Base-by-base conservation (phyloP, 306 rosid species). In the Geum urbanum region DNA sequence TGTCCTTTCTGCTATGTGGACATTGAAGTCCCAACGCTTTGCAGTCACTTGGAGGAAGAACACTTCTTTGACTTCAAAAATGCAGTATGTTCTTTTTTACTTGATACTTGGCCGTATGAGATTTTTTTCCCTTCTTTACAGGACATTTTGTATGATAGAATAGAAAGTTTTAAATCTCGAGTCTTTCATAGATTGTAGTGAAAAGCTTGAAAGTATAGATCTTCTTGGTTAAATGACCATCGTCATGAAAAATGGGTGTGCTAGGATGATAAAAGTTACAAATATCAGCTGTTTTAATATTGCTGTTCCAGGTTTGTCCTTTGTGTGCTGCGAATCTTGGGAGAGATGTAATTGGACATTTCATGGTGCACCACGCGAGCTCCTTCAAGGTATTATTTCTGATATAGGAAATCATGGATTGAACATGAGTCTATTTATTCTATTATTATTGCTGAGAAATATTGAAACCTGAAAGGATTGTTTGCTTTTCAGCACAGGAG, bases 1-100 rank as follows among this genome's bases (percentile, higher is more conserved):
- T 95, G 99, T 75, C 99, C 99, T 63, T 91, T 86, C 81, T 95
- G 99, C 75, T 86, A 86, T 75, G 79, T 86, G 68, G 97, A 91
- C 66, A 82, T 95, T 56, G 91, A 83, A 76, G 75, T 87, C 74
- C 80, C 84, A 43, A 15, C 70, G 40, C 84, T 85, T 77, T 87
- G 95, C 79, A 74, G 69, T 81, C 92, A 89, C 82, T 79, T 87
- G 75, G 88, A 89, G 80, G 89, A 88, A 66, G 96, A 94, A 63
- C 91, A 90, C 80, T 94, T 91, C 83, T 83, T 84, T 75, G 82
- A 87, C 82, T 84, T 86, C 5, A 84, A 83, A 74, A 84, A 79
- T 79, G 85, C 95, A 37, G 99, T 95, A 83, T 67, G 86, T 74
- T 64, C 60, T 51, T 72, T 68, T 48, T 56, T 53, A 15, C 59